Evolutionary conservation across 495 filamentous ascomycete species (phyloP).

Genomic region (Acidiella bohemica): DNA sequence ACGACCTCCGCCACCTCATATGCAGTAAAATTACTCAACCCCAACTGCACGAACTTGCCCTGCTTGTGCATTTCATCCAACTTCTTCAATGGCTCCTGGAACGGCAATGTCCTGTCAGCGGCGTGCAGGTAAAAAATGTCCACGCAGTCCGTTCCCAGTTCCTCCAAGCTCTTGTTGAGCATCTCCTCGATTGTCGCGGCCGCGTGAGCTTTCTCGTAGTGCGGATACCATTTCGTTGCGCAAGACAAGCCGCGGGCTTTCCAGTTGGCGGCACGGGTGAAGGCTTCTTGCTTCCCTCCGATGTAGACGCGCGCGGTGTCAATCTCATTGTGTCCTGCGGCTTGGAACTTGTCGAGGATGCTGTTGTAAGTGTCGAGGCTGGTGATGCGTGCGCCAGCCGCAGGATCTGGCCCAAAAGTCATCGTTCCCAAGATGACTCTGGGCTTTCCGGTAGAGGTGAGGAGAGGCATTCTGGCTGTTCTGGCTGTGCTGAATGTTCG

Average conservation of each 20-base stretch:
- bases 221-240: slow-evolving; percentile 75
- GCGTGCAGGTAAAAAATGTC: slow-evolving; percentile 89
- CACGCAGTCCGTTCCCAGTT: slow-evolving; percentile 60
- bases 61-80: slow-evolving; percentile 72
- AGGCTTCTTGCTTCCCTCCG: slow-evolving; percentile 65
- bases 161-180: slow-evolving; percentile 51
- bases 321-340: slow-evolving; percentile 41
- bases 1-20: slow-evolving; percentile 87
- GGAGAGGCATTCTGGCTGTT: slow-evolving; percentile 21
- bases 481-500: neutral
- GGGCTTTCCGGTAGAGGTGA: slow-evolving; percentile 26
- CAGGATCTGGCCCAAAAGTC: slow-evolving; percentile 34
- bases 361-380: slow-evolving; percentile 28
- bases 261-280: slow-evolving; percentile 62
- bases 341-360: slow-evolving; percentile 42
- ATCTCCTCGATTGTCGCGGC: slow-evolving; percentile 46
- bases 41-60: slow-evolving; percentile 74
- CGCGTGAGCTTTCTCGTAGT: slow-evolving; percentile 42
- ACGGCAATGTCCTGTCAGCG: slow-evolving; percentile 51
- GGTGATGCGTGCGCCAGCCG: slow-evolving; percentile 24
- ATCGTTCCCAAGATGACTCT: slow-evolving; percentile 49
- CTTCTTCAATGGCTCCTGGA: slow-evolving; percentile 63
- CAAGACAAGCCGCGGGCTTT: slow-evolving; percentile 68
- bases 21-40: slow-evolving; percentile 72
- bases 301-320: slow-evolving; percentile 58